Conservation (phyloP, 352 stramenopile species). For the Phytophthora hybrid region DNA sequence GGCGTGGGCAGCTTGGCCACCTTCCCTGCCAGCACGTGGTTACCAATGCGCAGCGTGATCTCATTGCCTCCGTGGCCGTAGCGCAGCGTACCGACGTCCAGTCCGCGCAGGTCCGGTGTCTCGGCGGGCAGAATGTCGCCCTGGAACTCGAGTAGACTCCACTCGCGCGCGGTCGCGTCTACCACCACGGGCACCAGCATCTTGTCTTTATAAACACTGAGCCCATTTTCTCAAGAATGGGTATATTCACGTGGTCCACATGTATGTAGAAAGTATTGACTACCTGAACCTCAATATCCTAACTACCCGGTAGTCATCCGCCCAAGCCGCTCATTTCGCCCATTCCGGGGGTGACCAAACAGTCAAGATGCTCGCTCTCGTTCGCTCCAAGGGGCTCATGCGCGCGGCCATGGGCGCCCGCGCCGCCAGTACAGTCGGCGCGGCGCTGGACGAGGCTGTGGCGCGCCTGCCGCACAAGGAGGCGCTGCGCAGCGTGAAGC, state of each 20-base stretch:
- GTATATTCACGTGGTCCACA: not conserved
- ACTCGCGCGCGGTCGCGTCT: slow-evolving; percentile 71
- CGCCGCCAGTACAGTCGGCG: slow-evolving; percentile 72
- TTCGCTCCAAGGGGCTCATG: slow-evolving; percentile 65
- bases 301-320: not conserved
- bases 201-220: not conserved
- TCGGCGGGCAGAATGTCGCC: slow-evolving; percentile 64
- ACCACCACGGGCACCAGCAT: slow-evolving; percentile 81
- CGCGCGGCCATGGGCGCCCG: slow-evolving; percentile 47
- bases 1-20: slow-evolving; percentile 72
- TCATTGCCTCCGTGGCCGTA: slow-evolving; percentile 57
- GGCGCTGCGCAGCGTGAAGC: slow-evolving; percentile 82
- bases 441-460: slow-evolving; percentile 77
- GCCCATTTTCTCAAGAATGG: not conserved
- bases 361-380: slow-evolving; percentile 66
- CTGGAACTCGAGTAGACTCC: slow-evolving; percentile 88
- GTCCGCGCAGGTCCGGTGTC: slow-evolving; percentile 43
- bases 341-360: slow-evolving; percentile 32
- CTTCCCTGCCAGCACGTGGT: slow-evolving; percentile 84
- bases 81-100: slow-evolving; percentile 75
- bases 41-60: slow-evolving; percentile 84
- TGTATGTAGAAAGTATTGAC: too few relatives aligned
- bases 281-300: too few relatives aligned
- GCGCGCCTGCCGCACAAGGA: slow-evolving; percentile 87
- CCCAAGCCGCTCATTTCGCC: slow-evolving; percentile 32